A percentile compares a stretch with the other conserved stretches of the same genome.
Conservation (phyloP, 768 basidiomycete genomes). For the Pleurotus pulmonarius region DNA sequence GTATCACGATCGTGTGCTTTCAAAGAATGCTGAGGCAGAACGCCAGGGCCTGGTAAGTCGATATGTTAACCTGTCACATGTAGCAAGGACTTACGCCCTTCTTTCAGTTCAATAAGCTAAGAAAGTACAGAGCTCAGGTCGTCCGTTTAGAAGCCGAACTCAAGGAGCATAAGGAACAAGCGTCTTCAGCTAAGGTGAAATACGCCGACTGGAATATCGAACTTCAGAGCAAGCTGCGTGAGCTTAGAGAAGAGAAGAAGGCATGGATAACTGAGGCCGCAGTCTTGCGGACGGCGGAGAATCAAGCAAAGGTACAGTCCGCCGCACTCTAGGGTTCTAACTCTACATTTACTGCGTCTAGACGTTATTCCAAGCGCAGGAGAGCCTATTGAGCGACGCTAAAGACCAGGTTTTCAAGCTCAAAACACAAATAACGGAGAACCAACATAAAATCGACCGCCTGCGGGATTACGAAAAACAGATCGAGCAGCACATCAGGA, state of each 20-base stretch:
- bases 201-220: conserved; percentile 83
- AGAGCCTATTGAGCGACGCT: conserved; percentile 65
- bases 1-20: conserved; percentile 68
- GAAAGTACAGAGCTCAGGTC: conserved; percentile 71
- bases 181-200: conserved; percentile 68
- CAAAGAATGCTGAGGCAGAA: conserved; percentile 75
- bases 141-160: conserved; percentile 64
- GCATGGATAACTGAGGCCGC: conserved; percentile 71
- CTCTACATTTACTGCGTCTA: conserved; percentile 18
- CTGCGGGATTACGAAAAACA: conserved; percentile 84
- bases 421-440: conserved; percentile 73
- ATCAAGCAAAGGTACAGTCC: conserved; percentile 59
- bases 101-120: conserved; percentile 73
- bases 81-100: not conserved
- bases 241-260: conserved; percentile 77
- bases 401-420: conserved; percentile 66
- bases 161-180: conserved; percentile 68
- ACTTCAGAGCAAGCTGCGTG: conserved; percentile 71
- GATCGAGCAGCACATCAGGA: conserved; percentile 75
- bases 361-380: conserved; percentile 69
- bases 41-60: conserved; percentile 71
- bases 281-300: conserved; percentile 62
- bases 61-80: not conserved
- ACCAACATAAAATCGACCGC: conserved; percentile 75
- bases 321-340: not conserved